Evolutionary conservation across 257 asterid genomes (phyloP).

Genomic region (Solanum clarkiae): DNA sequence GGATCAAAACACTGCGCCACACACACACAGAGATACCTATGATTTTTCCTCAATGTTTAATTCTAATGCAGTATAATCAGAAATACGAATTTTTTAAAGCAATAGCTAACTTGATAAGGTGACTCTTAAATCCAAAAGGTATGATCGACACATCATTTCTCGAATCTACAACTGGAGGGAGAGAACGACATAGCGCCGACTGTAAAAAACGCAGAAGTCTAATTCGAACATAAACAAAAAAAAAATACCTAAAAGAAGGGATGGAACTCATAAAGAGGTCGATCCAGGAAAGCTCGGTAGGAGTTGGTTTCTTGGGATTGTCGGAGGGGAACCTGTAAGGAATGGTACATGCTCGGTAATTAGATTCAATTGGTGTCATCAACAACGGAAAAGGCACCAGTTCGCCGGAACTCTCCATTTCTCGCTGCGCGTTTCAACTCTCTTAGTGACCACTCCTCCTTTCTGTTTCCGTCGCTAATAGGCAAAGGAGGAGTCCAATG

Average conservation of each 20-base stretch:
- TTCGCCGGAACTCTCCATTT: slow-evolving; percentile 92
- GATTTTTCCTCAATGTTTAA: not conserved
- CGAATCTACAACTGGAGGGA: not conserved
- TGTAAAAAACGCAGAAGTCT: not conserved
- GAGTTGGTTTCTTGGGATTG: slow-evolving; percentile 73
- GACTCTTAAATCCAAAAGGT: not conserved
- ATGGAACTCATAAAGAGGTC: slow-evolving; percentile 67
- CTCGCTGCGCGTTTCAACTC: not conserved
- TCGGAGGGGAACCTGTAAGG: slow-evolving; percentile 87
- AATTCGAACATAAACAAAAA: not conserved
- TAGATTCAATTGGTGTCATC: slow-evolving; percentile 31
- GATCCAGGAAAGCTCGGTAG: slow-evolving; percentile 84
- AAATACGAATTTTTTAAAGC: not conserved
- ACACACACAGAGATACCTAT: not conserved
- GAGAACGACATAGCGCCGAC: not conserved
- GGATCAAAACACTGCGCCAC: not conserved
- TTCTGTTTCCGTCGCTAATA: not conserved
- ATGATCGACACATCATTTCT: not conserved
- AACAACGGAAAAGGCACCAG: slow-evolving; percentile 63
- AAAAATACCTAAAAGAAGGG: slow-evolving; percentile 60
- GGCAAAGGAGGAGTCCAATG: not conserved
- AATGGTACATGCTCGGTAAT: slow-evolving; percentile 85
- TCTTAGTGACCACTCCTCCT: not conserved
- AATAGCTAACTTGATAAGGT: not conserved
- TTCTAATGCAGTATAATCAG: not conserved